Evolutionary conservation across 176 grass and related monocot genomes (phyloP), one percentile per base, ranked within the genome.

Genomic region (Carex pumila): DNA sequence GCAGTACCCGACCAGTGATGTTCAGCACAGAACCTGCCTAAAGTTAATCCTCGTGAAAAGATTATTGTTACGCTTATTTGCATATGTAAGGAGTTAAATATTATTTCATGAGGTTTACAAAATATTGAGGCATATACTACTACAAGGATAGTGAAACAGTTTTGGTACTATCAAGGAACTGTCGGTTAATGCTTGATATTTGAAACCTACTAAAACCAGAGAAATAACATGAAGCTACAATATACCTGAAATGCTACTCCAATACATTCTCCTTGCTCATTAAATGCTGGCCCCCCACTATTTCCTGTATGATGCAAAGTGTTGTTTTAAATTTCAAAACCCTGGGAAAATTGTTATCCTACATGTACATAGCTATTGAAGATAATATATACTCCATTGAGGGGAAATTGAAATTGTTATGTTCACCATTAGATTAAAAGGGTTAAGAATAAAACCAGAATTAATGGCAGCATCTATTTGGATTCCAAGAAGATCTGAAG

Each of bases 391-490:
- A 83, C 36, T 84, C 4, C 37, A 45, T 47, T 50, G 32, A 57
- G 57, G 36, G 32, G 58, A 81, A 81, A 59, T n/a, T 41, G 77
- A n/a, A 81, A 64, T n/a, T 81, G 15, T 32, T 29, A 69, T 29
- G 22, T 69, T 55, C 21, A 57, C 21, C 12, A 54, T 69, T 53
- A 32, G 31, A 31, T 31, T 21, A 64, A 45, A 81, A 64, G 64
- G 49, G 81, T 68, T 32, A 18, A 83, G 81, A 83, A 66, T 54
- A 84, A 54, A 82, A 99, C 96, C 96, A 87, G 93, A 84, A 81
- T 99, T 99, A 87, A 99, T 92, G 65, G 96, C 96, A 84, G 96
- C 96, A 75, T 99, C 96, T 65, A 99, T 99, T 93, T 99, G 96
- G 83, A 99, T 94, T 64, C 91, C 92, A 90, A 99, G 96, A 84